Conservation (phyloP, 768 basidiomycete species). For the Tylopilus felleus region DNA sequence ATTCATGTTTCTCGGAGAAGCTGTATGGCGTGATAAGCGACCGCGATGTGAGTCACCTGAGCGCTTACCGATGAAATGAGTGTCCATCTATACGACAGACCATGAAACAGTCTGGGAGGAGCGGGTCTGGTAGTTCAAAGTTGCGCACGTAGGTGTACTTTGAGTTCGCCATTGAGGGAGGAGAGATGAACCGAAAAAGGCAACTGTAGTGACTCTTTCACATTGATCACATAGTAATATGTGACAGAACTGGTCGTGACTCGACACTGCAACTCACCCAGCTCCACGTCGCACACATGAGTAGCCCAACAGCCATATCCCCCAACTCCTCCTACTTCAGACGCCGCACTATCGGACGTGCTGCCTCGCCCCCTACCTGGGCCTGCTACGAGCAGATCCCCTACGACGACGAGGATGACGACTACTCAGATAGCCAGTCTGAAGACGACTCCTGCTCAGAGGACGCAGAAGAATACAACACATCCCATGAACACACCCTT, state of each 20-base stretch:
- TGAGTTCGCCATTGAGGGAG: slow-evolving; percentile 76
- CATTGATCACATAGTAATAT: slow-evolving; percentile 6
- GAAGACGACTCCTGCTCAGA: slow-evolving; percentile 64
- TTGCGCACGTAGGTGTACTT: slow-evolving; percentile 86
- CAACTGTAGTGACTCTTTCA: slow-evolving; percentile 16
- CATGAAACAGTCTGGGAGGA: slow-evolving; percentile 82
- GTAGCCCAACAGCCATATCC: slow-evolving; percentile 24
- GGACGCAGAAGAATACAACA: slow-evolving; percentile 63
- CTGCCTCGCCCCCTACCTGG: slow-evolving; percentile 83
- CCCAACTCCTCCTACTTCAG: slow-evolving; percentile 42
- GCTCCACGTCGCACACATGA: slow-evolving; percentile 13
- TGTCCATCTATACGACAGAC: slow-evolving; percentile 90
- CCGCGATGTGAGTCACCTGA: neutral
- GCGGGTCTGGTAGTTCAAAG: slow-evolving; percentile 84
- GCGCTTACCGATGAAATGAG: slow-evolving; percentile 80
- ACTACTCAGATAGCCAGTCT: slow-evolving; percentile 56
- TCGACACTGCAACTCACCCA: neutral
- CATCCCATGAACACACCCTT: slow-evolving; percentile 25
- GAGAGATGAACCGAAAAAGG: slow-evolving; percentile 15
- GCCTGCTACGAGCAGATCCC: slow-evolving; percentile 90
- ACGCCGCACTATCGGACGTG: slow-evolving; percentile 72
- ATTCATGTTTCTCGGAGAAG: slow-evolving; percentile 80
- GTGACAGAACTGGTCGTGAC: neutral
- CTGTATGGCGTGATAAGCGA: slow-evolving; percentile 36
- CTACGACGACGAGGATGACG: slow-evolving; percentile 57